Conservation (phyloP, 176 grass and related monocot genomes). For the Aechmea fasciata region DNA sequence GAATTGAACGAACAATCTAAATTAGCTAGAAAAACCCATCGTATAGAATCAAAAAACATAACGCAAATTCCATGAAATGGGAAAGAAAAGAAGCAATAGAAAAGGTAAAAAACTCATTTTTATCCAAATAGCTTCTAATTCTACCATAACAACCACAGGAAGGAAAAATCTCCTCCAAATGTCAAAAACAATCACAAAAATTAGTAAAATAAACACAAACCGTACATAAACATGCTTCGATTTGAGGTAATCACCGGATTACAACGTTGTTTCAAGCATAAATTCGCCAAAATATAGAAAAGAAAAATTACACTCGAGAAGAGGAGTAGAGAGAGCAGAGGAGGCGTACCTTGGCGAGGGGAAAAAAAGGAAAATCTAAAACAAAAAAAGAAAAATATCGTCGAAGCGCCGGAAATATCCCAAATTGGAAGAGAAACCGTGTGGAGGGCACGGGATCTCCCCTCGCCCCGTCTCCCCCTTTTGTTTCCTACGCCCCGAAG, state of each 20-base stretch:
- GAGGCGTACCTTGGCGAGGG: neutral
- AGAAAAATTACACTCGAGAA: neutral
- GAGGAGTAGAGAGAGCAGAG: neutral
- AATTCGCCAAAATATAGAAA: neutral
- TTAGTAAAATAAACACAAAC: neutral
- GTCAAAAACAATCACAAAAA: neutral
- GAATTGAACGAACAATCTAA: neutral
- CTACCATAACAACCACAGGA: neutral
- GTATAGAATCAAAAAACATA: neutral
- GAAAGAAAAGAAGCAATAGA: neutral
- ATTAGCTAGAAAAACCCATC: neutral
- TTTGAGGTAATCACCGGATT: neutral
- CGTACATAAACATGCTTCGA: neutral
- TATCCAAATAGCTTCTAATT: neutral
- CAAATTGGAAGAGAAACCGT: neutral
- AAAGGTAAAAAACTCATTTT: neutral
- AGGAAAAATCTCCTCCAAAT: neutral
- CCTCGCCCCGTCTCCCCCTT: neutral
- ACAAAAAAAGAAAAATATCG: neutral
- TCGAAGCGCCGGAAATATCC: neutral
- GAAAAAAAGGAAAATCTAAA: neutral
- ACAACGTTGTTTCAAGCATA: neutral
- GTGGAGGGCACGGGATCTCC: neutral
- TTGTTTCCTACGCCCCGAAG: neutral
- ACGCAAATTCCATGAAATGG: neutral